Base-by-base conservation (phyloP, 345 rosid species). In the Citrus trifoliata region DNA sequence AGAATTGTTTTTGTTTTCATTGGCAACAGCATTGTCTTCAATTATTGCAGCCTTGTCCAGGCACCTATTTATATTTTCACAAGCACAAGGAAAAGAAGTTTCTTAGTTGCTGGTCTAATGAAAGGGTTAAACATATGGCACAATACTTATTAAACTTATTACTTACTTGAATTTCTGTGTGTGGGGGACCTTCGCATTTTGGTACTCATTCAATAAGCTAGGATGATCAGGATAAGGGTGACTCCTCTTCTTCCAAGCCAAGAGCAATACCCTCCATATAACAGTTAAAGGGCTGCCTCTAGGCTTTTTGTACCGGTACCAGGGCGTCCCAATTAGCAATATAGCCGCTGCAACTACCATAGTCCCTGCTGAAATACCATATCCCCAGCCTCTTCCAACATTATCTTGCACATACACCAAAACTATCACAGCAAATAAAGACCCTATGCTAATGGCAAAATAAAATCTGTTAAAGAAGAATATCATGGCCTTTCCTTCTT, bases 371-470 rank as follows among this genome's bases (percentile, higher is more conserved):
- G 97, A 90, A 65, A 92, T 88, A 7, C 98, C 98, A 75, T 95
- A 95, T 5, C 98, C 98, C 93, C 94, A 91, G 21, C 97, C 98
- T 88, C 98, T 88, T 70, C 97, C 98, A 3, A 95, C 86, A 33
- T 95, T 92, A 82, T 93, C 98, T 78, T 95, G 98, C 30, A 93
- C 76, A 77, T 95, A 95, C 2, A 95, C 97, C 6, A 95, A 93
- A 70, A 83, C 96, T 67, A 86, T 85, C 33, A 89, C 95, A 0
- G 97, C 89, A 75, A 93, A 92, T 48, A 95, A 86, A 14, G 99
- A 95, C 37, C 99, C 99, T 0, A 91, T 75, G 78, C 96, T 95
- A 71, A 93, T 89, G 38, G 82, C 81, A 70, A 93, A 91, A 55
- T 88, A 91, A 85, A 91, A 93, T 62, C 92, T 85, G 67, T 88